These are phyloP conservation scores for Bipolaris bicolor DNA, from an alignment of 2,329 filamentous ascomycete genomes.

Conservation along the genomic window DNA sequence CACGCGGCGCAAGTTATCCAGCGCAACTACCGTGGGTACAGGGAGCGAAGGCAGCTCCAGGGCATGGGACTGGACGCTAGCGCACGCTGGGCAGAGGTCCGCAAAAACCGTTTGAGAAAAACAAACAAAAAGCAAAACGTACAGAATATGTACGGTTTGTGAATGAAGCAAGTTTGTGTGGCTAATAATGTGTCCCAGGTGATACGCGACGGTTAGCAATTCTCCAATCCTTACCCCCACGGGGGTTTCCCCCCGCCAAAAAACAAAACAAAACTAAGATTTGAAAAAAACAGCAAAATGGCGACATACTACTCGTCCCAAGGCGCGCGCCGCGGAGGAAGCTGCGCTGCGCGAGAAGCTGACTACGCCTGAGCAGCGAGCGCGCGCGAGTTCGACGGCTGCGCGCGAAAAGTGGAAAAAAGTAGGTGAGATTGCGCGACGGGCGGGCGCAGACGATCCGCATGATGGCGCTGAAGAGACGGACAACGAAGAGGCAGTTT, in stretches of 20 bases:
- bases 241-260: no score
- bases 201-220: conserved; percentile 55
- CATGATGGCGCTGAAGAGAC: conserved; percentile 55
- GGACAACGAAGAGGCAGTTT: conserved; percentile 44
- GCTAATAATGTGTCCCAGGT: conserved; percentile 46
- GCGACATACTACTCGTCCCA: conserved; percentile 57
- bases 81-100: conserved; percentile 73
- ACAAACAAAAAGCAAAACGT: no score
- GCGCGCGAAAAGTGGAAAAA: conserved; percentile 79
- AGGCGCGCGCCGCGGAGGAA: conserved; percentile 45
- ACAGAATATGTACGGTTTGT: neutral
- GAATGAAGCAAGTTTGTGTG: neutral
- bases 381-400: conserved; percentile 42
- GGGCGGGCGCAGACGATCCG: conserved; percentile 72
- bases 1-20: conserved; percentile 47
- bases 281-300: conserved; percentile 53
- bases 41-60: conserved; percentile 71
- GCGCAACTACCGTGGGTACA: conserved; percentile 79
- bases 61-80: conserved; percentile 73
- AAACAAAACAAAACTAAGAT: no score
- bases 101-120: conserved; percentile 30
- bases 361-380: conserved; percentile 32
- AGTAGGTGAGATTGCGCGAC: conserved; percentile 70
- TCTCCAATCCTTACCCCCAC: neutral
- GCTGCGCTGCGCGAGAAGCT: conserved; percentile 25